Conservation (phyloP, 192 early-diverging fungal species). For the Oehlia diaphana region DNA sequence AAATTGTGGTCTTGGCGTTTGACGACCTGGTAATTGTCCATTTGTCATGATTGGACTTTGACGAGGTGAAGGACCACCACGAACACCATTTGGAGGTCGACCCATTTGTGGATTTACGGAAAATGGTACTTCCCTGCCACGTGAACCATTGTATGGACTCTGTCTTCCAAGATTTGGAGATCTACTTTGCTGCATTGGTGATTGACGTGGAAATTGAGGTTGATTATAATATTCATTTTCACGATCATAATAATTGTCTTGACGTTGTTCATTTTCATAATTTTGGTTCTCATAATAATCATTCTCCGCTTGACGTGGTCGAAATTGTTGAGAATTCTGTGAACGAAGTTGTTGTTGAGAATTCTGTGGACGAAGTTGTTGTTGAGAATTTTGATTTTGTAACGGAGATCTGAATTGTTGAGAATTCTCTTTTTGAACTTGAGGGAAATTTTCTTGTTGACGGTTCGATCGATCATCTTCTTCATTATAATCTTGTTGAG, state of each 20-base stretch:
- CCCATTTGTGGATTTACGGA: not conserved
- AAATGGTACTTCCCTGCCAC: not conserved
- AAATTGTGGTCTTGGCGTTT: not conserved
- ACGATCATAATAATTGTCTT: no score
- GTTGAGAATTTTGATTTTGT: not conserved
- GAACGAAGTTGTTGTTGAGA: not conserved
- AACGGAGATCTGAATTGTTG: not conserved
- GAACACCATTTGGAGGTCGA: no score
- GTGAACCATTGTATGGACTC: not conserved
- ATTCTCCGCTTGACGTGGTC: not conserved
- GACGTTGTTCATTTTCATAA: not conserved
- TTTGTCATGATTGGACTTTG: not conserved
- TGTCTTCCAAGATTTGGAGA: not conserved
- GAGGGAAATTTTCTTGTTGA: not conserved
- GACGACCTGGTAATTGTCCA: not conserved
- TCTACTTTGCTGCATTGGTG: not conserved
- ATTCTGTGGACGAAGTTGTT: no score
- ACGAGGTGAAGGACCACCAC: no score
- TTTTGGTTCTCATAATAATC: not conserved
- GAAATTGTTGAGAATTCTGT: no score
- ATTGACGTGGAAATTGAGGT: not conserved
- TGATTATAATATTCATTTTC: no score
- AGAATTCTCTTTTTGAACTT: not conserved
- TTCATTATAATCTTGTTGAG: no score
- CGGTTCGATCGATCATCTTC: no score